Evolutionary conservation across 345 rosid species (phyloP).

Genomic region (Arabis alpina): DNA sequence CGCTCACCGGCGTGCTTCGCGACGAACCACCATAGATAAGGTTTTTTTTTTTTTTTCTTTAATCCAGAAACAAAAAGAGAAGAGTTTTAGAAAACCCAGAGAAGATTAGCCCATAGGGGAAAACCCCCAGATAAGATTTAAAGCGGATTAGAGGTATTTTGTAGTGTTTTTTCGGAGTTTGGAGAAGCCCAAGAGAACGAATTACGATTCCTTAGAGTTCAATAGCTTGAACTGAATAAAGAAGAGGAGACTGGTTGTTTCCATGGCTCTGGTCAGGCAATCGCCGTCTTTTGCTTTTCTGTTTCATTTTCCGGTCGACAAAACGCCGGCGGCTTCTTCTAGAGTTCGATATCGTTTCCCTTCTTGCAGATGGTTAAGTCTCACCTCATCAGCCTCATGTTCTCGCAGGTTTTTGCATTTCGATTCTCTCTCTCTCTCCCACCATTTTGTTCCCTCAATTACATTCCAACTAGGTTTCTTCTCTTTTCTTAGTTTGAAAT

Average conservation of each 20-base stretch:
- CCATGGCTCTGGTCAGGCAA: slow-evolving; percentile 52
- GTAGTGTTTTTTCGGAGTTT: slow-evolving; percentile 30
- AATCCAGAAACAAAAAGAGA: slow-evolving; percentile 5
- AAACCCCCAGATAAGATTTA: slow-evolving; percentile 19
- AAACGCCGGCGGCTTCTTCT: slow-evolving; percentile 44
- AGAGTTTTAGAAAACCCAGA: not conserved
- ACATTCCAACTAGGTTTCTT: not conserved
- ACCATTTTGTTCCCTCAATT: no score
- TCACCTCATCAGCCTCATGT: slow-evolving; percentile 31
- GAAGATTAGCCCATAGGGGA: slow-evolving; percentile 2
- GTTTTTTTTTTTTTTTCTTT: slow-evolving; percentile 10
- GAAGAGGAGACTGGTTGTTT: slow-evolving; percentile 48
- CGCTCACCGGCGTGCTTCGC: slow-evolving; percentile 37
- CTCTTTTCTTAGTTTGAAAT: slow-evolving; percentile 20
- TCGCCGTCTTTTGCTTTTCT: slow-evolving; percentile 43
- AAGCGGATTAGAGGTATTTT: not conserved
- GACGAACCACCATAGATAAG: slow-evolving; percentile 43
- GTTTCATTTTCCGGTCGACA: slow-evolving; percentile 43
- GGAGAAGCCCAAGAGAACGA: slow-evolving; percentile 31
- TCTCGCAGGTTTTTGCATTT: slow-evolving; percentile 45
- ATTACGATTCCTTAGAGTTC: slow-evolving; percentile 46
- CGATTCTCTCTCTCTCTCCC: not conserved
- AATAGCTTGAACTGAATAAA: slow-evolving; percentile 51
- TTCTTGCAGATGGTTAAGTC: slow-evolving; percentile 68
- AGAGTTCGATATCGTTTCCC: slow-evolving; percentile 64